Evolutionary conservation across 73 alveolate species (phyloP).

Genomic region (Paramecium tetraurelia): DNA sequence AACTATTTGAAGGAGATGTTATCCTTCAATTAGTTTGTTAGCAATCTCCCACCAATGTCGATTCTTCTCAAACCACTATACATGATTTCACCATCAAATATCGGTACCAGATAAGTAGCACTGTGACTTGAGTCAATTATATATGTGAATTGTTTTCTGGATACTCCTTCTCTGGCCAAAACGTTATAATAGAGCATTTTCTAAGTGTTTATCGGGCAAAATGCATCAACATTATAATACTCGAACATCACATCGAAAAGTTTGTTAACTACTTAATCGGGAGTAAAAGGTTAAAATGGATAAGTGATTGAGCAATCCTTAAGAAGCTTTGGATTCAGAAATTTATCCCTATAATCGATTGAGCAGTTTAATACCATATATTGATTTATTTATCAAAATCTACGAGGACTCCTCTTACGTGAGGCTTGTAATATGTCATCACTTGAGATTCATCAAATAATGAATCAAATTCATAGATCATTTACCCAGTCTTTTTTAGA

Average conservation of each 20-base stretch:
- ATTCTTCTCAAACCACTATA: constrained; percentile 41
- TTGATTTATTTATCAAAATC: constrained; percentile 30
- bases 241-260: constrained; percentile 52
- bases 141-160: not conserved
- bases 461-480: not conserved
- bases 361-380: not conserved
- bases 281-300: constrained; percentile 46
- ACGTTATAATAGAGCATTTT: constrained; percentile 14
- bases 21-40: constrained; percentile 52
- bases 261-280: constrained; percentile 35
- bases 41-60: constrained; percentile 50
- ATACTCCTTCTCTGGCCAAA: not conserved
- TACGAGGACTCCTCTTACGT: constrained; percentile 14
- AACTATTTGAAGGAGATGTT: constrained; percentile 43
- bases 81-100: constrained; percentile 56
- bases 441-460: constrained; percentile 18
- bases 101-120: constrained; percentile 57
- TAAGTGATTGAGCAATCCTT: constrained; percentile 5
- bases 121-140: constrained; percentile 54
- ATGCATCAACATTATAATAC: constrained; percentile 53
- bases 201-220: constrained; percentile 20
- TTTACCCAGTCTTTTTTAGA: constrained; percentile 3
- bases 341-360: not conserved
- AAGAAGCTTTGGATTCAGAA: not conserved
- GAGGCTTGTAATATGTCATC: not conserved